Evolutionary conservation across 805 yeast genomes (phyloP), one percentile per base, ranked within the genome.

Genomic region (Candida corydali): DNA sequence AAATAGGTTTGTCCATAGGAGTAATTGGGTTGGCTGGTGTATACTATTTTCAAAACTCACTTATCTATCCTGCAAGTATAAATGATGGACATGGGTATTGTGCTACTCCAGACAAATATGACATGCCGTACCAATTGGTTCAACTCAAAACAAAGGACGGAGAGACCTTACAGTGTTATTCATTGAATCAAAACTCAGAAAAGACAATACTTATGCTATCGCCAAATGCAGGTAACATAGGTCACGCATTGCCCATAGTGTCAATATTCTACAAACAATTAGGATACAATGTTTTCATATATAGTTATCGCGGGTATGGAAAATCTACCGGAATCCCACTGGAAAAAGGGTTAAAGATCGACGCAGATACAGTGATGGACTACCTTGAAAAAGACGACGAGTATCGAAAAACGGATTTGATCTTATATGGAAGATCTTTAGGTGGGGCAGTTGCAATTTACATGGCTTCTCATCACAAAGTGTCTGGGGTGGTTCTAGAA

Each of bases 211-310:
- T 93, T 17, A 72, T 93, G 15, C 68, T 89, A 35, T 80, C 88
- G 33, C 98, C 98, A 4, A 91, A 91, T 59, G 97, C 97, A 2
- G 98, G 98, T 4, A 91, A 93, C 56, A 91, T 91, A 45, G 98
- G 98, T 12, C 87, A 86, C 53, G 80, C 84, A 19, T 63, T 91
- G 32, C 96, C 96, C 1, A 75, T 87, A 7, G 95, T 85, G 3
- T 69, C 80, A 32, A 57, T 82, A 8, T 78, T 89, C 43, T 85
- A 76, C 58, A 61, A 68, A 33, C 61, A 68, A 26, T 71, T 82
- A 57, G 76, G 78, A 10, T 77, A 80, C 59, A 87, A 89, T 56
- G 95, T 88, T 2, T 74, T 91, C 32, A 77, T 86, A 4, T 83
- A 86, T 47, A 86, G 95, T 1, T 91, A 91, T 59, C 67, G 98